Base-by-base conservation (phyloP, 2,329 filamentous ascomycete genomes). In the Arthrinium phaeospermum region DNA sequence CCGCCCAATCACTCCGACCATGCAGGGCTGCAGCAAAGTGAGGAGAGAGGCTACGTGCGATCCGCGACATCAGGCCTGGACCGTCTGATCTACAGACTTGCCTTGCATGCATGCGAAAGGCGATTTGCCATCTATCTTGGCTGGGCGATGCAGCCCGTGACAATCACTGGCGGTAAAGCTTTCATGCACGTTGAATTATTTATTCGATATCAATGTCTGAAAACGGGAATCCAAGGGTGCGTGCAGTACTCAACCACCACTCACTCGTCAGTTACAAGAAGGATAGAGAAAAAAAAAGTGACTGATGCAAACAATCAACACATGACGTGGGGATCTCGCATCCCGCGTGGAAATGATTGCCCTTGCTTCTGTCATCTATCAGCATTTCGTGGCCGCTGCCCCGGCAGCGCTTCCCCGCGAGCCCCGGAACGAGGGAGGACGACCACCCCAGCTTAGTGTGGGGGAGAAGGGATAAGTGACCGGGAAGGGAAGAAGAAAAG, bases 1-100 rank as follows among this genome's bases (percentile, higher is more conserved):
- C 57, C 57, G 57, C 57, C 57, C 57, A 37, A 64, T 41, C 57
- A 64, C 57, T 64, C 57, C 57, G 57, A 64, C 57, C 57, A 41
- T 64, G 34, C 57, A 64, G 57, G 57, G 57, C 57, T 37, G 34
- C 19, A 64, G 34, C 30, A 64, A n/a, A 64, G 19, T 37, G 57
- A 64, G 34, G 57, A 64, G 57, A 64, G 57, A 30, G 27, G 27
- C 27, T 30, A 30, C 27, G 34, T 64, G 13, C 34, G 4, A 41
- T 64, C 10, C 57, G 57, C 34, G 19, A 64, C 34, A 24, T 41
- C 34, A 41, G 57, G 57, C 57, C 57, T 64, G 30, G 57, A 41
- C 57, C 57, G 41, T 64, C 57, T 64, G 57, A 64, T 64, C 57
- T 64, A 64, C 57, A n/a, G 0, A 22, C 30, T 8, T 57, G 51